A percentile compares a stretch with the other conserved stretches of the same genome.
These are phyloP conservation scores for Colletotrichum australisinense DNA, from an alignment of 2,329 filamentous ascomycete genomes.

Conservation along the genomic window DNA sequence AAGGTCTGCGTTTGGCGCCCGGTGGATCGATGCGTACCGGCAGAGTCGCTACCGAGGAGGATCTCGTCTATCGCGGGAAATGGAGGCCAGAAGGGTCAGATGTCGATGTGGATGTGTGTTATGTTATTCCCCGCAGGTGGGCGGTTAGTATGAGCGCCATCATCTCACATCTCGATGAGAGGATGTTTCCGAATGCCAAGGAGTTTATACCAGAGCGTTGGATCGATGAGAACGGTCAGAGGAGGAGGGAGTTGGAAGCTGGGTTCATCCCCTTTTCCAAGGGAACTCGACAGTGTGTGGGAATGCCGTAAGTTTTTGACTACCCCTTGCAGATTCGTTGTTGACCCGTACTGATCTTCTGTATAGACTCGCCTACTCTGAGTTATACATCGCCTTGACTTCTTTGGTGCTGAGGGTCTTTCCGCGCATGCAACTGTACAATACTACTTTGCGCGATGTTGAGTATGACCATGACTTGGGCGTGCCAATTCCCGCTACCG, in stretches of 20 bases:
- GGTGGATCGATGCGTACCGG: conserved; percentile 31
- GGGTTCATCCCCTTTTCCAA: conserved; percentile 34
- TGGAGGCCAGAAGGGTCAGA: not conserved
- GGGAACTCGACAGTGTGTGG: conserved; percentile 34
- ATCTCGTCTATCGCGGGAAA: conserved; percentile 37
- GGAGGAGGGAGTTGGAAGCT: conserved; percentile 18
- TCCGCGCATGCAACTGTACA: conserved; percentile 41
- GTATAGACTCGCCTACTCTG: conserved; percentile 42
- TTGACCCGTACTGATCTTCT: not conserved
- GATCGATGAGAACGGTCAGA: conserved; percentile 31
- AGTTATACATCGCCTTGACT: conserved; percentile 41
- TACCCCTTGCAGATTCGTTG: not conserved
- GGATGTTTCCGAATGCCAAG: conserved; percentile 15
- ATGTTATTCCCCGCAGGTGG: conserved; percentile 24
- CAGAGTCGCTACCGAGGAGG: conserved; percentile 35
- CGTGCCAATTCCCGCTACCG: conserved; percentile 36
- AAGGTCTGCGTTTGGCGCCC: conserved; percentile 38
- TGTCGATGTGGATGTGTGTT: conserved; percentile 8
- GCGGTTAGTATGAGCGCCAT: conserved; percentile 33
- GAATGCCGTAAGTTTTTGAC: conserved; percentile 33
- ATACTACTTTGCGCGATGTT: conserved; percentile 43
- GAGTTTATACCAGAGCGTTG: conserved; percentile 39
- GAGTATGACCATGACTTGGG: conserved; percentile 42
- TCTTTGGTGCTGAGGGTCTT: conserved; percentile 42
- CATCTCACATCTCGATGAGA: conserved; percentile 36